These are phyloP conservation scores for Linum usitatissimum DNA, from an alignment of 345 rosid genomes.

Conservation along the genomic window DNA sequence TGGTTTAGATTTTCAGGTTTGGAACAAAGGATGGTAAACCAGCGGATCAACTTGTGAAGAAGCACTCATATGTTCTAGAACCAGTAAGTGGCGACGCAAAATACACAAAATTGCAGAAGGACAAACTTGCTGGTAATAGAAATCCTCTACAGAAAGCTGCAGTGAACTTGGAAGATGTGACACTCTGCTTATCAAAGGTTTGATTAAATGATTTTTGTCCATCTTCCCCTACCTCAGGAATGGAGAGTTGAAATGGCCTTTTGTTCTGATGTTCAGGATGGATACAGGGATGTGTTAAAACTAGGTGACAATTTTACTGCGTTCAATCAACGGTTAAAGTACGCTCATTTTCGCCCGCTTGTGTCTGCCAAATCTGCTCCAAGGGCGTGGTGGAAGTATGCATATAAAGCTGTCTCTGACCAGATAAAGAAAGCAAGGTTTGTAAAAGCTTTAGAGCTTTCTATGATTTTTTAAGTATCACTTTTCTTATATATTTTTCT, in stretches of 20 bases:
- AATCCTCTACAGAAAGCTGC: constrained; percentile 73
- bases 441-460: constrained; percentile 3
- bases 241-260: constrained; percentile 15
- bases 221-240: constrained; percentile 10
- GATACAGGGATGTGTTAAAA: constrained; percentile 70
- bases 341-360: constrained; percentile 82
- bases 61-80: constrained; percentile 75
- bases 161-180: constrained; percentile 89
- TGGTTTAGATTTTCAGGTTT: constrained; percentile 61
- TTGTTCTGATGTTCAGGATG: constrained; percentile 49
- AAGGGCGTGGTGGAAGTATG: constrained; percentile 95
- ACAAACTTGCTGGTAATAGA: constrained; percentile 25
- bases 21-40: constrained; percentile 77
- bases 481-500: constrained; percentile 2
- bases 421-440: constrained; percentile 86
- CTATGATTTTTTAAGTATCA: background rate
- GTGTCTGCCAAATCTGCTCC: constrained; percentile 60
- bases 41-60: constrained; percentile 41
- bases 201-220: constrained; percentile 11
- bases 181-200: constrained; percentile 88
- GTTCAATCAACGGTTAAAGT: constrained; percentile 76
- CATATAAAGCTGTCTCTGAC: constrained; percentile 68
- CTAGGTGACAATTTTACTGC: constrained; percentile 89
- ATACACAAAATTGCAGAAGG: constrained; percentile 47
- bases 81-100: constrained; percentile 90